A percentile compares a stretch with the other conserved stretches of the same genome.
Conservation (phyloP, 23 red algal species). For the Gracilaria vermiculophylla region DNA sequence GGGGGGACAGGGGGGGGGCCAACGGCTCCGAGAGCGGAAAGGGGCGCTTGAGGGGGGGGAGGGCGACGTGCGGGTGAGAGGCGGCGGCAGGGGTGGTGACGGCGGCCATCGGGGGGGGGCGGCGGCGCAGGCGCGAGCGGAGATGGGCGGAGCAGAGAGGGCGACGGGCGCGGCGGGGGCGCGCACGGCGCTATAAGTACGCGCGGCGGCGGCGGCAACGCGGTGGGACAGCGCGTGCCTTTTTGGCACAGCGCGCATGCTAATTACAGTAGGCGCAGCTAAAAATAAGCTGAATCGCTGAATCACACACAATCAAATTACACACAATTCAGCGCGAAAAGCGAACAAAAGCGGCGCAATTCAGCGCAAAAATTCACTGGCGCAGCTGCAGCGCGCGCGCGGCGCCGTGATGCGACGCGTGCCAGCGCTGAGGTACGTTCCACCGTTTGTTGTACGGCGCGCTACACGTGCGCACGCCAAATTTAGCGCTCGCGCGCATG, state of each 20-base stretch:
- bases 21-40: not conserved
- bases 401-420: too few species aligned
- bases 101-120: not conserved
- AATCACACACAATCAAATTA: not conserved
- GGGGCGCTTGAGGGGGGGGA: constrained; percentile 8
- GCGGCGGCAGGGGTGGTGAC: not conserved
- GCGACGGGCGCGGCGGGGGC: not conserved
- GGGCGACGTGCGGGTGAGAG: not conserved
- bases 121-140: not conserved
- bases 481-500: too few species aligned
- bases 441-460: too few species aligned
- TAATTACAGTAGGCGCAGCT: not conserved
- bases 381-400: too few species aligned
- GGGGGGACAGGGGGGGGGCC: not conserved
- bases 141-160: not conserved
- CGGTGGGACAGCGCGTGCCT: not conserved
- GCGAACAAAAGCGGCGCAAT: not conserved
- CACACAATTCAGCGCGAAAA: not conserved
- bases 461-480: too few species aligned
- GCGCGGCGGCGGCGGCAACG: not conserved
- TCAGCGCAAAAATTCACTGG: not conserved
- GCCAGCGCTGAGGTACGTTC: too few species aligned
- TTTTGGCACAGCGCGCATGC: not conserved
- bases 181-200: not conserved
- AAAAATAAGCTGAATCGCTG: not conserved